Conservation (phyloP, 257 asterid genomes). For the Rubia yunnanensis region DNA sequence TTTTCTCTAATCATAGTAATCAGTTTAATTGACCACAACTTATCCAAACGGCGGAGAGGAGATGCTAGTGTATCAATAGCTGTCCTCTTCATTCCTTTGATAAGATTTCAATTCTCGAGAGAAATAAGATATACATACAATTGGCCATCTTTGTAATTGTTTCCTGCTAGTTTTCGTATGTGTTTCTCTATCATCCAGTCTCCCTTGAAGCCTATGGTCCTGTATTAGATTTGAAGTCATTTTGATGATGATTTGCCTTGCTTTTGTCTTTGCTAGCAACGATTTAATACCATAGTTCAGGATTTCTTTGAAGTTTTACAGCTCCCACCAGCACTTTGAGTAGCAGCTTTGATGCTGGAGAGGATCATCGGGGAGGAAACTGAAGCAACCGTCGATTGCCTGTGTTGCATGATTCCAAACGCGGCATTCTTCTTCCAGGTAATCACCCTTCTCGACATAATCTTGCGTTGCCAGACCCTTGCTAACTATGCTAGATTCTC, state of each 20-base stretch:
- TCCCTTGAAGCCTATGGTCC: not conserved
- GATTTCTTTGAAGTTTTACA: conserved; percentile 1
- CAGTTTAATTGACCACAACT: not conserved
- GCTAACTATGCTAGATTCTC: conserved; percentile 17
- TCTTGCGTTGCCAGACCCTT: conserved; percentile 21
- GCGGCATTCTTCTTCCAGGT: conserved; percentile 30
- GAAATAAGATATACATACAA: not conserved
- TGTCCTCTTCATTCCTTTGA: not conserved
- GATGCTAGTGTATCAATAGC: not conserved
- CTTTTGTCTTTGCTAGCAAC: not conserved
- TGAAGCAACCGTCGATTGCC: conserved; percentile 33
- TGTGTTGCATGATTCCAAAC: conserved; percentile 9
- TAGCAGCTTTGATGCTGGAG: conserved; percentile 25
- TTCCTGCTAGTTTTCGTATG: not conserved
- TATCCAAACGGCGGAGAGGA: not conserved
- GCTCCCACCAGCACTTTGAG: conserved; percentile 34
- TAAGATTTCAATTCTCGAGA: conserved; percentile 5
- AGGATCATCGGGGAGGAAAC: conserved; percentile 36
- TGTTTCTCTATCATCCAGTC: not conserved
- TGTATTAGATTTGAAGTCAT: not conserved
- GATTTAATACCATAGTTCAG: conserved; percentile 2
- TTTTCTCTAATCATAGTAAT: not conserved
- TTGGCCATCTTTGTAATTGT: not conserved
- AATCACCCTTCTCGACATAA: conserved; percentile 15
- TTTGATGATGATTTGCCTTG: not conserved